Conservation (phyloP, 305 asterid genomes). For the Plantago coronopus region DNA sequence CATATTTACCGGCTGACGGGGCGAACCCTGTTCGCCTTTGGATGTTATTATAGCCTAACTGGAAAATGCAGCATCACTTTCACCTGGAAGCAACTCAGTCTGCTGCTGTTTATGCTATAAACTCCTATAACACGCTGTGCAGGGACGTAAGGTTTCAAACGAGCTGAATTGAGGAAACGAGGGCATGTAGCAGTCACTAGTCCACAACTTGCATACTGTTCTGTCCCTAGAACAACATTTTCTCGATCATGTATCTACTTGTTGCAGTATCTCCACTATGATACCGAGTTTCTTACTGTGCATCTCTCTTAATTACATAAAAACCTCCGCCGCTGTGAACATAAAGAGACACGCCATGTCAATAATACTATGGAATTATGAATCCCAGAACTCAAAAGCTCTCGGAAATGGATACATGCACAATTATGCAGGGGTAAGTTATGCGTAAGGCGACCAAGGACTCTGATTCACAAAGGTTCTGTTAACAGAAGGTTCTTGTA, state of each 20-base stretch:
- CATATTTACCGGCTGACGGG: no score
- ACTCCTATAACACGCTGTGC: no score
- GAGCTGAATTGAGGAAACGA: not conserved
- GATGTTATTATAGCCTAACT: no score
- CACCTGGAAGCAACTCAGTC: no score
- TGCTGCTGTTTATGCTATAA: no score
- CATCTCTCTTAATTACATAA: slow-evolving; percentile 47
- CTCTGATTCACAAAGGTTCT: not conserved
- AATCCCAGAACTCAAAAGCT: not conserved
- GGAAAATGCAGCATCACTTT: no score
- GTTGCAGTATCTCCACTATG: not conserved
- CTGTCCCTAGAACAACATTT: no score
- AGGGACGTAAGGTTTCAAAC: no score
- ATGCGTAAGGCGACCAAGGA: not conserved
- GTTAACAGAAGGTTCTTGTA: not conserved
- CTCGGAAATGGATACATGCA: not conserved
- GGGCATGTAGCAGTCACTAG: not conserved
- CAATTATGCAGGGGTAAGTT: not conserved
- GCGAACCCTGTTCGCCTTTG: no score
- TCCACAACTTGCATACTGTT: slow-evolving; percentile 12
- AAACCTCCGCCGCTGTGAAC: slow-evolving; percentile 37
- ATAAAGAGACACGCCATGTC: slow-evolving; percentile 15
- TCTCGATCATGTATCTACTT: not conserved
- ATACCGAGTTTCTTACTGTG: slow-evolving; percentile 8
- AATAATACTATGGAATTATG: not conserved